Percentiles rank a stretch among this genome's conserved stretches.
phyloP scores from a whole-genome alignment of 768 basidiomycete species.

The Hemileccinum rubropunctum region DNA sequence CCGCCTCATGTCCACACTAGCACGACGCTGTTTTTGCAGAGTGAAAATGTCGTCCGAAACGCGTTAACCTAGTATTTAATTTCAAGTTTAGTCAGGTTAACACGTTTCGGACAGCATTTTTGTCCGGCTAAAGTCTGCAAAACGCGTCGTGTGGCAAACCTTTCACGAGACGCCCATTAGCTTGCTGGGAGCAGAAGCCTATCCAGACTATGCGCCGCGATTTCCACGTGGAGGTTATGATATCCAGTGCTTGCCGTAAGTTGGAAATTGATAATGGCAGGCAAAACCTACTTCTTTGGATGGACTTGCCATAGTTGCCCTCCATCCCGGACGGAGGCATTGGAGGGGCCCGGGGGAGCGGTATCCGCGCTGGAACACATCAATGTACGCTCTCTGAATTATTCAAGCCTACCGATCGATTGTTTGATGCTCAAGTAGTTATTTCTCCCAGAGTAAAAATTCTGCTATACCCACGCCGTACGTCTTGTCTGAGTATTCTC shows the following conservation, averaged over 20 bases:
- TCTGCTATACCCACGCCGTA: no score
- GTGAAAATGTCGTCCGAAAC: no score
- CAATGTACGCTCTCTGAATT: conserved; percentile 3
- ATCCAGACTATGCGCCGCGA: no score
- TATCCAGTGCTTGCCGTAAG: conserved; percentile 19
- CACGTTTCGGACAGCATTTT: no score
- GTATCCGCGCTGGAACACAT: neutral
- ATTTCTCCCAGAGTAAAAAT: neutral
- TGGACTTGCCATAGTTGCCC: neutral
- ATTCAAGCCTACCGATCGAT: neutral
- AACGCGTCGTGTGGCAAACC: no score
- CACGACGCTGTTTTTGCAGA: no score
- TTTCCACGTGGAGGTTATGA: conserved; percentile 5
- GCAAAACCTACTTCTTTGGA: neutral
- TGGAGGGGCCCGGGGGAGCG: neutral
- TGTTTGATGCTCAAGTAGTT: neutral
- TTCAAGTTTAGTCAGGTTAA: no score
- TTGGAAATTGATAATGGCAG: neutral
- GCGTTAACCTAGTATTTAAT: no score
- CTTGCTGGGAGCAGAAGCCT: no score
- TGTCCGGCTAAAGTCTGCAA: no score
- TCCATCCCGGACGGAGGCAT: neutral
- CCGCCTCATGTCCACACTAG: no score
- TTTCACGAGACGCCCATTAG: no score
- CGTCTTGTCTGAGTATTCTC: neutral